Base-by-base conservation (phyloP, 2,329 filamentous ascomycete species). In the Pleurostoma richardsiae region DNA sequence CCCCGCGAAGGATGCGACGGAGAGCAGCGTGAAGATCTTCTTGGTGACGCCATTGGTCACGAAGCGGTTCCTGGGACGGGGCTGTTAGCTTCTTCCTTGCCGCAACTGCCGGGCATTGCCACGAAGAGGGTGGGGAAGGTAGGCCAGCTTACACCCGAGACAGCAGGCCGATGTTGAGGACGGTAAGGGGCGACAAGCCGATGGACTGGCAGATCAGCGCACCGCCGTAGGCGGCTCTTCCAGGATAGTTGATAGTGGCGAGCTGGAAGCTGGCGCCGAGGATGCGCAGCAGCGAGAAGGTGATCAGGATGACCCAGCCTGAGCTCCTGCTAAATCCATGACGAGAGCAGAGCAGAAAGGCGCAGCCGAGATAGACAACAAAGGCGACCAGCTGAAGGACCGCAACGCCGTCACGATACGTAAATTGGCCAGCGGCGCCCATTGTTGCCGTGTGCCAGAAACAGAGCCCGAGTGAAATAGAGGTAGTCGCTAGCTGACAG, bases 381-480 rank as follows among this genome's bases (percentile, higher is more conserved):
- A 61, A 64, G 3, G 56, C 28, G 31, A 60, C n/a, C 31, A 63
- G 55, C 45, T 63, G 59, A 4, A 62, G 51, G 42, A 59, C 59
- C 19, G 59, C 59, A n/a, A 64, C 56, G 28, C 57, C 57, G 41
- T 61, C 50, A 10, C 50, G 42, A 42, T 63, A 61, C n/a, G 46
- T 54, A 3, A 63, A 45, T 19, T 36, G 33, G 33, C 33, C 19
- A 19, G 19, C 19, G 19, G 19, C 19, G 19, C 19, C 19, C 19
- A 19, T 19, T 19, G 19, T 19, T 19, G 19, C 19, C 19, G 19
- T 19, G 19, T 19, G 19, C 19, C 19, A 19, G 19, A 19, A 19
- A 19, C 19, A 19, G 19, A 19, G 19, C 19, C 19, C 19, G 19
- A 19, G 19, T 19, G 19, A 19, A 19, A 19, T 19, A 19, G 19